Evolutionary conservation across 2,329 filamentous ascomycete species (phyloP), one percentile per base, ranked within the genome.

Genomic region (Sarocladium strictum): DNA sequence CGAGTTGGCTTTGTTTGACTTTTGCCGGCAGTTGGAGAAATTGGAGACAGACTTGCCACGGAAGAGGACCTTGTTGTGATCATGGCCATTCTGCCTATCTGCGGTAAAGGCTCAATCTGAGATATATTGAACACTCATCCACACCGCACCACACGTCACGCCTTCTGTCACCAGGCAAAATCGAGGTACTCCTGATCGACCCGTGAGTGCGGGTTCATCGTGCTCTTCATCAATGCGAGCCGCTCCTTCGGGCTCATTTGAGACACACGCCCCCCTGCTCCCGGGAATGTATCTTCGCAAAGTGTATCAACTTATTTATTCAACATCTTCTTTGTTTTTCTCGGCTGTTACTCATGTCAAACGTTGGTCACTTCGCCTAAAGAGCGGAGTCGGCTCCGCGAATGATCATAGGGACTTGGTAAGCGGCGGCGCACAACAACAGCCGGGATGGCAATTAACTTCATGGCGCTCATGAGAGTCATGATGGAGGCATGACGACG

Each of bases 1-100:
- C n/a, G n/a, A n/a, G 9, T 49, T 15, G 12, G 7, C 27, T 7
- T 49, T 49, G 10, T 33, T 27, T 6, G 47, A 35, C 17, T 33
- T 51, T 35, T 51, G 17, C 47, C 47, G 47, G 47, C 27, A 21
- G 15, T 51, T 51, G 27, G 47, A 51, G 47, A 51, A 51, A 24
- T 35, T 33, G 27, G 47, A 49, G 43, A 43, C n/a, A n/a, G n/a
- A n/a, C n/a, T n/a, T n/a, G n/a, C n/a, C n/a, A n/a, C n/a, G 17
- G 35, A 15, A 19, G 15, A 19, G 12, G 6, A 38, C n/a, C 35
- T 6, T 38, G 4, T n/a, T 17, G 4, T 23, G 5, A 23, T 47
- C 23, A 11, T n/a, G 12, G 3, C 14, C 11, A 15, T 43, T 43
- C 17, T 43, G 9, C 40, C 21, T 21, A 47, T 47, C 23, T 12